phyloP scores from a whole-genome alignment of 2,329 filamentous ascomycete species.

The Rhytidhysteron rufulum region DNA sequence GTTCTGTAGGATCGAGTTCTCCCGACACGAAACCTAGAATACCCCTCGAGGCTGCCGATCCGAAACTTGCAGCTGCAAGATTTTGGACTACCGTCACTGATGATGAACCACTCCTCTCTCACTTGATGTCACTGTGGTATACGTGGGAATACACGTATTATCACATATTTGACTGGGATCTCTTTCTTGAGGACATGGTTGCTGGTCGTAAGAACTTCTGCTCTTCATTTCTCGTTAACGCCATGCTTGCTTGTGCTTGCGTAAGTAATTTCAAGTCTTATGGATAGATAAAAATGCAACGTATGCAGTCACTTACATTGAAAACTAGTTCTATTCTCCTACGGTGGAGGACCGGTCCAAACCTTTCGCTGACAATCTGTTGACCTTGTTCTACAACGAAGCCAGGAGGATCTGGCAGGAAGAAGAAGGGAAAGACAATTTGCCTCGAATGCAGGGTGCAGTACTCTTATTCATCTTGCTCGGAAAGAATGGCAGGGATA shows the following conservation, averaged over 20 bases:
- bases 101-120: conserved; percentile 15
- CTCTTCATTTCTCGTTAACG: conserved; percentile 27
- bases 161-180: conserved; percentile 27
- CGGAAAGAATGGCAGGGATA: conserved; percentile 28
- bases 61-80: conserved; percentile 13
- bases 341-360: conserved; percentile 23
- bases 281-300: too few relatives aligned
- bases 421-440: conserved; percentile 16
- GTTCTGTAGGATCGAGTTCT: too few relatives aligned
- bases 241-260: conserved; percentile 24
- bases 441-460: conserved; percentile 24
- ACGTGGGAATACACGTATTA: conserved; percentile 23
- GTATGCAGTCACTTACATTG: too few relatives aligned
- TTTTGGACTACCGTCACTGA: conserved; percentile 23
- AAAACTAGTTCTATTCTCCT: conserved; percentile 20
- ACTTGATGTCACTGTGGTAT: conserved; percentile 24
- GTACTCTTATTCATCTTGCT: conserved; percentile 24
- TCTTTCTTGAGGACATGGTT: conserved; percentile 26
- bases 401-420: conserved; percentile 25
- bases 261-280: too few relatives aligned
- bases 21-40: conserved; percentile 2
- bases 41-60: conserved; percentile 10
- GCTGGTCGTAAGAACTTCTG: conserved; percentile 21
- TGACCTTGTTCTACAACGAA: conserved; percentile 26
- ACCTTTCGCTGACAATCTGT: conserved; percentile 20